Conservation (phyloP, 768 basidiomycete genomes). For the Infundibulicybe gibba region DNA sequence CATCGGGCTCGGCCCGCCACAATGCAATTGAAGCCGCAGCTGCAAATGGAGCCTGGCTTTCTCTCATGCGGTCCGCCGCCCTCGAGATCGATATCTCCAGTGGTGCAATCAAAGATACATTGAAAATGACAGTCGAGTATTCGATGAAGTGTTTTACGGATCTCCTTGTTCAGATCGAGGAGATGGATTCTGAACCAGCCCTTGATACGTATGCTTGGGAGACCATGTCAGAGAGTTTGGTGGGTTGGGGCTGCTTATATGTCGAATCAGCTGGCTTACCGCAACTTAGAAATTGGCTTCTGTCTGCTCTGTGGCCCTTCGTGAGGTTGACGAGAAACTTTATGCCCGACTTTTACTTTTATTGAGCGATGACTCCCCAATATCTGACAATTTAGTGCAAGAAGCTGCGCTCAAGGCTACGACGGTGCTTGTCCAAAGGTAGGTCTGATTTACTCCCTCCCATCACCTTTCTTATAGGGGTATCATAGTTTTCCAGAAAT, state of each 20-base stretch:
- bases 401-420: constrained; percentile 88
- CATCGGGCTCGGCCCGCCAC: constrained; percentile 16
- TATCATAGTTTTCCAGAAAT: constrained; percentile 71
- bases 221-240: constrained; percentile 88
- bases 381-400: constrained; percentile 81
- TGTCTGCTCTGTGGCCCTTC: constrained; percentile 71
- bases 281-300: constrained; percentile 76
- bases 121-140: constrained; percentile 51
- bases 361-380: constrained; percentile 76
- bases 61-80: constrained; percentile 54
- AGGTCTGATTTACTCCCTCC: not conserved
- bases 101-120: constrained; percentile 28
- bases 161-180: constrained; percentile 74
- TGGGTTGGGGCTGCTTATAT: constrained; percentile 26
- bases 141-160: constrained; percentile 78
- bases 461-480: constrained; percentile 1
- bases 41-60: constrained; percentile 78
- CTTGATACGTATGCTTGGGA: constrained; percentile 91
- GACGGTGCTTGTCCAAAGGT: constrained; percentile 84
- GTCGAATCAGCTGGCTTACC: not conserved
- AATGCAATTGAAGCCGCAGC: constrained; percentile 68
- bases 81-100: constrained; percentile 34
- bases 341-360: constrained; percentile 68
- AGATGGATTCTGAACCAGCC: constrained; percentile 76
- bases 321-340: constrained; percentile 64